Evolutionary conservation across 148 eudicot genomes (phyloP).

Genomic region (Drosera capensis): DNA sequence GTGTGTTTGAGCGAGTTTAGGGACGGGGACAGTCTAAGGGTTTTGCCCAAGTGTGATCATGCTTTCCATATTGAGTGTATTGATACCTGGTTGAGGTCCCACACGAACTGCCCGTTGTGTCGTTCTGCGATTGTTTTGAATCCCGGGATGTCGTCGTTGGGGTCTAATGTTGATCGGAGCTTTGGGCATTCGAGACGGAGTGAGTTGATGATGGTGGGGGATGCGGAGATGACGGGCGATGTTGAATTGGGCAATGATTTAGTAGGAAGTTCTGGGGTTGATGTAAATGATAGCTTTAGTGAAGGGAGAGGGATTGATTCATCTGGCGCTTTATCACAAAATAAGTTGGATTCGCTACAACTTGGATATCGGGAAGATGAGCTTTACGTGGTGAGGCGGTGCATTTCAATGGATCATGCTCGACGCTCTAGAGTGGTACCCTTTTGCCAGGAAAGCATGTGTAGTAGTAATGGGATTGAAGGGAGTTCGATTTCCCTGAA

Average conservation of each 20-base stretch:
- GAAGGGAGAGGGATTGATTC: not conserved
- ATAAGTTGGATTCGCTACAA: not conserved
- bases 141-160: conserved; percentile 7
- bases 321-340: not conserved
- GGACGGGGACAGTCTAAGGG: conserved; percentile 34
- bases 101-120: conserved; percentile 51
- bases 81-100: conserved; percentile 59
- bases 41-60: conserved; percentile 55
- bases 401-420: conserved; percentile 16
- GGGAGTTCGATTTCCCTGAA: not conserved
- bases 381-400: conserved; percentile 4
- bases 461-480: not conserved
- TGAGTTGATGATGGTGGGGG: conserved; percentile 4
- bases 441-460: not conserved
- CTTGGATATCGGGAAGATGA: conserved; percentile 1
- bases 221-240: conserved; percentile 9
- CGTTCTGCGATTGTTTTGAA: conserved; percentile 29
- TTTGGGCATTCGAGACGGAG: conserved; percentile 5
- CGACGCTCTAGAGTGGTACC: not conserved
- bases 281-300: not conserved
- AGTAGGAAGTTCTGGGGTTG: not conserved
- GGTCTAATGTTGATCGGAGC: conserved; percentile 11
- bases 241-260: conserved; percentile 9
- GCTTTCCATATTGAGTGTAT: conserved; percentile 63
- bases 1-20: conserved; percentile 48